A percentile compares a stretch with the other conserved stretches of the same genome.
phyloP scores from a whole-genome alignment of 78 protist species.

The Pelomyxa schiedti region DNA sequence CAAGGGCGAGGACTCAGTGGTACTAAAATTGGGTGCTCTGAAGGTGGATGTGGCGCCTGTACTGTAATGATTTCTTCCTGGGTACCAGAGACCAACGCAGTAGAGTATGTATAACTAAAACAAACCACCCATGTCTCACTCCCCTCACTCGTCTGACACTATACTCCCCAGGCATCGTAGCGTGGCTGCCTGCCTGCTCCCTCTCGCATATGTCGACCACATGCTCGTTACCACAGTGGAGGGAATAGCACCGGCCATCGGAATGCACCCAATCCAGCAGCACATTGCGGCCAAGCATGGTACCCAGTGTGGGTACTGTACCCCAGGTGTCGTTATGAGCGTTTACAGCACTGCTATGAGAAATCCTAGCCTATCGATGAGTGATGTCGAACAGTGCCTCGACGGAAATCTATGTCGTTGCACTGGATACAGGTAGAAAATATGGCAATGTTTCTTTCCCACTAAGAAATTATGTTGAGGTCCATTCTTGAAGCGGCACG shows the following conservation, averaged over 20 bases:
- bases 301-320: constrained; percentile 39
- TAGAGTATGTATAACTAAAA: neutral
- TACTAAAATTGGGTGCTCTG: constrained; percentile 84
- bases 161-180: constrained; percentile 31
- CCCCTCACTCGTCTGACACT: neutral
- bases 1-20: constrained; percentile 52
- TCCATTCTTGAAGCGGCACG: constrained; percentile 79
- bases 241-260: constrained; percentile 55
- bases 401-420: constrained; percentile 95
- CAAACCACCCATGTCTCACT: neutral
- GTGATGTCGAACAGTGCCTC: constrained; percentile 56
- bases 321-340: constrained; percentile 31
- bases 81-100: neutral
- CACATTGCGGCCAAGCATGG: constrained; percentile 50
- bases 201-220: constrained; percentile 57
- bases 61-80: constrained; percentile 64
- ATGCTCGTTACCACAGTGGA: constrained; percentile 74
- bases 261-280: constrained; percentile 46
- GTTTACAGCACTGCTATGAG: constrained; percentile 23
- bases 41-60: constrained; percentile 94
- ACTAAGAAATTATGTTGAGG: too few species aligned
- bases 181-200: constrained; percentile 65
- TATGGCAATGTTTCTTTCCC: too few species aligned
- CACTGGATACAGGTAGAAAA: constrained; percentile 95
- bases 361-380: constrained; percentile 4